Base-by-base conservation (phyloP, 371 early-diverging fungal species). In the Lichtheimia ornata region DNA sequence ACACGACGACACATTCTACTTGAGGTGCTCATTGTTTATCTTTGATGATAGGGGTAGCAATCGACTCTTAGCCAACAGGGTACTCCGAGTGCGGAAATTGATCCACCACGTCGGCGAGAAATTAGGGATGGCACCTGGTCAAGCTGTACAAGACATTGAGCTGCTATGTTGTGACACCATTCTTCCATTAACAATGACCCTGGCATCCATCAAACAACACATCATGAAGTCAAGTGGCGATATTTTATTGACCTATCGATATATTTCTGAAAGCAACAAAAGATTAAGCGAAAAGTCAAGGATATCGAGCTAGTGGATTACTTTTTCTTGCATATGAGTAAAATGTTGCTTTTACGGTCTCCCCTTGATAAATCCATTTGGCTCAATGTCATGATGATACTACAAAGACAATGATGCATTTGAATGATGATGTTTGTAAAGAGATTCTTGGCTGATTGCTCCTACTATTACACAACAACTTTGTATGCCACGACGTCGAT, bases 211-310 rank as follows among this genome's bases (percentile, higher is more conserved):
- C 43, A 89, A 88, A 63, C 79, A 91, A n/a, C 83, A 87, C 58
- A 76, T 93, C 20, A 91, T 94, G 90, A 95, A 94, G 64, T 75
- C 89, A 0, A 84, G 85, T 50, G 91, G 90, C 18, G 97, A 95
- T 72, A 77, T 94, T 53, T 78, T 81, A 18, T 69, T 93, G 40
- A 71, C 77, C 18, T 92, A 92, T 64, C 81, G 88, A 18, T 76
- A 79, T 52, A 76, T 78, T 57, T 51, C 44, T 25, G 64, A 64
- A 61, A 58, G 59, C 25, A n/a, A 17, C 25, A n/a, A 17, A 0
- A 15, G 20, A 54, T 18, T 5, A 22, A 17, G 25, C 11, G 20
- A 20, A 7, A 22, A 24, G 25, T 43, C 12, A 56, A 56, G 12
- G 42, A 45, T 18, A 56, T 27, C 18, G 18, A 44, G 15, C 24